Evolutionary conservation across 768 basidiomycete genomes (phyloP).

Genomic region (Phanerochaete carnosa): DNA sequence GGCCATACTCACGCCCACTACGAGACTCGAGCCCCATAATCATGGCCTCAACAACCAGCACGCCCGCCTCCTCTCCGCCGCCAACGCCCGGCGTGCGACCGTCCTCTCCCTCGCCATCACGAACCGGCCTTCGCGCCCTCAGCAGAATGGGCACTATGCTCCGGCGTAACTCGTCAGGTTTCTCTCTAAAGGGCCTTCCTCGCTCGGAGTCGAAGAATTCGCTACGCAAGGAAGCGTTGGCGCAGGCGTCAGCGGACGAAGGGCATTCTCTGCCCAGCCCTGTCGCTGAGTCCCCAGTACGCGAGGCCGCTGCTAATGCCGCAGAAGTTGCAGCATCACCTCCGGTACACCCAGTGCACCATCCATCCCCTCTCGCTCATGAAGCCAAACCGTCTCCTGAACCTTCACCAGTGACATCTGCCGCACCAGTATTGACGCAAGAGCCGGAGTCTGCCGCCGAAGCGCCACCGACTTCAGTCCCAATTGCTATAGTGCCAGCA

Average conservation of each 20-base stretch:
- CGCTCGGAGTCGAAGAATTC: conserved; percentile 22
- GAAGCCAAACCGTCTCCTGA: neutral
- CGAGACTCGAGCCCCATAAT: neutral
- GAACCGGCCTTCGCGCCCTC: conserved; percentile 37
- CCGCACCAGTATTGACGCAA: neutral
- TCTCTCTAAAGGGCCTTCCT: conserved; percentile 21
- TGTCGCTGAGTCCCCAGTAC: conserved; percentile 66
- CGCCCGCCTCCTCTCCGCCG: conserved; percentile 12
- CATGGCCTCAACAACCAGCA: conserved; percentile 15
- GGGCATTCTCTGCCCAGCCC: conserved; percentile 46
- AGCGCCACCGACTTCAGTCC: neutral
- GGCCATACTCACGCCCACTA: neutral
- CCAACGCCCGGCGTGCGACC: conserved; percentile 14
- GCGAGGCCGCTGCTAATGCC: conserved; percentile 44
- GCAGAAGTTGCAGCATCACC: conserved; percentile 6
- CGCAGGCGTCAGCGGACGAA: conserved; percentile 25
- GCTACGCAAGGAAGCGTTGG: conserved; percentile 31
- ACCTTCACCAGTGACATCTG: neutral
- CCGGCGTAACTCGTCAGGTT: conserved; percentile 55
- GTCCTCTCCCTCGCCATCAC: conserved; percentile 20
- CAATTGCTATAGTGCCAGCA: neutral
- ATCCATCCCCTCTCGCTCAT: conserved; percentile 24
- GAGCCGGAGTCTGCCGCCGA: conserved; percentile 5
- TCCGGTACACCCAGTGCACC: conserved; percentile 12
- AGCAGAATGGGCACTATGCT: conserved; percentile 55